phyloP scores from a whole-genome alignment of 306 rosid species.

The Medicago ruthenica region DNA sequence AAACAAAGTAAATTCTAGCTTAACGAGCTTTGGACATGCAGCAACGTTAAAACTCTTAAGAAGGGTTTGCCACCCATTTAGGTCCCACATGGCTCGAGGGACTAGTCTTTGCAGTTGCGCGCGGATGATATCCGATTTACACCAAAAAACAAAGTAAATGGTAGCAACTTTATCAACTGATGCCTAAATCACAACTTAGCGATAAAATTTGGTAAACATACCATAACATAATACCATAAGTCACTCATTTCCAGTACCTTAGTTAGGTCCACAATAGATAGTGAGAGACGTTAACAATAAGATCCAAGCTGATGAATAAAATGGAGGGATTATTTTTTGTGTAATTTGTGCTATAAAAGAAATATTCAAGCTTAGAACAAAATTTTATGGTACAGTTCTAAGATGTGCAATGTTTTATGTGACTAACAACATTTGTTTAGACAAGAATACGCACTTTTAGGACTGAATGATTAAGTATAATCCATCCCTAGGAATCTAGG shows the following conservation, averaged over 20 bases:
- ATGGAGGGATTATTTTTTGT: background rate
- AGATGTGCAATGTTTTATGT: background rate
- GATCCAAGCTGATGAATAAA: background rate
- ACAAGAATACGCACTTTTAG: too few relatives aligned
- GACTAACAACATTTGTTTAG: background rate
- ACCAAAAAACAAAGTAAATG: background rate
- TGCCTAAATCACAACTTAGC: background rate
- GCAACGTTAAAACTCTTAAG: too few relatives aligned
- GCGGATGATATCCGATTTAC: too few relatives aligned
- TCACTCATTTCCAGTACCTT: background rate
- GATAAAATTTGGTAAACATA: background rate
- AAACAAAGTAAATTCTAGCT: too few relatives aligned
- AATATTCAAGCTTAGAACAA: background rate
- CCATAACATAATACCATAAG: background rate
- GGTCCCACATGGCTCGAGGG: too few relatives aligned
- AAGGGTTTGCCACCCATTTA: too few relatives aligned
- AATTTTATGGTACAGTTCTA: background rate
- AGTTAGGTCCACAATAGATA: too few relatives aligned
- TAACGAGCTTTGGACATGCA: too few relatives aligned
- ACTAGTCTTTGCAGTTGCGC: too few relatives aligned
- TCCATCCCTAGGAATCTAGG: too few relatives aligned
- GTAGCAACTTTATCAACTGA: background rate
- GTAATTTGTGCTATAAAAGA: background rate
- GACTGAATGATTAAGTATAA: too few relatives aligned
- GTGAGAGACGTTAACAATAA: background rate